Conservation (phyloP, 148 eudicot genomes). For the Bassia scoparia region DNA sequence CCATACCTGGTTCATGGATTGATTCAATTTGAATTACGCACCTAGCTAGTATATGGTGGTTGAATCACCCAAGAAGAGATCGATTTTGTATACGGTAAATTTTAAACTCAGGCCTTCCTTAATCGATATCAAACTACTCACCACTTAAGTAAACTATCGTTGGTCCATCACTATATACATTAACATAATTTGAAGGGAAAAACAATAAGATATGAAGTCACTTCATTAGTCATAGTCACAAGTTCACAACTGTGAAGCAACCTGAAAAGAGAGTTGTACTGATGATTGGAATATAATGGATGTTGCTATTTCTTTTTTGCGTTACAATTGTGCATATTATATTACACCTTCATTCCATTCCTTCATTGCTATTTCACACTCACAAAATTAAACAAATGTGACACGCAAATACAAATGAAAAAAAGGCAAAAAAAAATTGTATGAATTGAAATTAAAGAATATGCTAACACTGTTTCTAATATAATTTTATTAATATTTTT, state of each 20-base stretch:
- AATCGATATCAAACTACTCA: too few species aligned
- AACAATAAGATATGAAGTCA: constrained; percentile 3
- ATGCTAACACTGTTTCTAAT: neutral
- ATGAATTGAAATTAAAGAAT: neutral
- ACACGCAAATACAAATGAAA: neutral
- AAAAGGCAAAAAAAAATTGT: neutral
- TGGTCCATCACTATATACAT: too few species aligned
- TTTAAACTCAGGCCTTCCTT: too few species aligned
- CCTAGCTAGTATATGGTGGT: too few species aligned
- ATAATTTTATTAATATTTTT: constrained; percentile 9
- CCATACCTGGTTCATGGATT: too few species aligned
- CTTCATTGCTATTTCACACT: constrained; percentile 1
- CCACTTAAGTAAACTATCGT: too few species aligned
- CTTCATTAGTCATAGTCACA: constrained; percentile 22
- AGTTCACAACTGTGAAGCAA: constrained; percentile 20
- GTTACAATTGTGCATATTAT: constrained; percentile 22
- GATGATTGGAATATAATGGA: neutral
- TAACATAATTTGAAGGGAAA: too few species aligned
- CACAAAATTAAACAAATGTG: constrained; percentile 5
- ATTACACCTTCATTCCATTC: neutral
- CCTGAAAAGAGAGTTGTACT: neutral
- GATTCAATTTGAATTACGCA: too few species aligned
- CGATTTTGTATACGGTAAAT: too few species aligned
- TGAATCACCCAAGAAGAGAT: too few species aligned
- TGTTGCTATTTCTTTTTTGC: constrained; percentile 17